Conservation (phyloP, 768 basidiomycete species). For the Macrolepiota albuminosa region DNA sequence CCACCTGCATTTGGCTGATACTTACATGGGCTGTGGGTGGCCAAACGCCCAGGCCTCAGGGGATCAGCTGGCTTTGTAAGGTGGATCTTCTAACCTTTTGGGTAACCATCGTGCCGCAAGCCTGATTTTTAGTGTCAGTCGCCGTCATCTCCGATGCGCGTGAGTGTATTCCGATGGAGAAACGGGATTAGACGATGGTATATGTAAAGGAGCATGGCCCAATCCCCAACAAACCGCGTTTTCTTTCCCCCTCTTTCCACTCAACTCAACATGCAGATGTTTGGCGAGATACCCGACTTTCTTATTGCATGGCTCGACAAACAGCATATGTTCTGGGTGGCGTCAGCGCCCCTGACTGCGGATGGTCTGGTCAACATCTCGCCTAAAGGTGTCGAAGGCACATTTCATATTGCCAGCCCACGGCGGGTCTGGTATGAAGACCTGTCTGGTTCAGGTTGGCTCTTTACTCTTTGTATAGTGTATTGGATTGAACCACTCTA, state of each 20-base stretch:
- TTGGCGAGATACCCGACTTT: conserved; percentile 51
- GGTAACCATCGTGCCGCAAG: conserved; percentile 9
- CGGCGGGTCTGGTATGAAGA: conserved; percentile 72
- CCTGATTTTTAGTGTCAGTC: conserved; percentile 3
- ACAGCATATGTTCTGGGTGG: conserved; percentile 72
- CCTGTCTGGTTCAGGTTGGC: conserved; percentile 60
- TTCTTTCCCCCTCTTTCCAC: conserved; percentile 1
- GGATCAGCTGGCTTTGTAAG: conserved; percentile 13
- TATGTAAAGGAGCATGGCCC: conserved; percentile 14
- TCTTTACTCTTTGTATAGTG: background rate
- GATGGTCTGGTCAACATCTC: conserved; percentile 66
- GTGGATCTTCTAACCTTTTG: conserved; percentile 6
- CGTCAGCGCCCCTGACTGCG: conserved; percentile 52
- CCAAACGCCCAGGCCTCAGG: conserved; percentile 2
- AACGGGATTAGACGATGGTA: conserved; percentile 7
- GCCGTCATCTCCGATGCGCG: conserved; percentile 15
- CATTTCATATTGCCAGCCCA: conserved; percentile 54
- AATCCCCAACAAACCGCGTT: background rate
- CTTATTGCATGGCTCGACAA: conserved; percentile 53
- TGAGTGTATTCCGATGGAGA: conserved; percentile 19
- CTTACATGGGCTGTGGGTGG: background rate
- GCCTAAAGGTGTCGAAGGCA: conserved; percentile 60
- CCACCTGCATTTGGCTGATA: background rate
- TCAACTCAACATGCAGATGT: conserved; percentile 44
- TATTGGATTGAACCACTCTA: background rate